These are phyloP conservation scores for Colletotrichum musae DNA, from an alignment of 2,329 filamentous ascomycete genomes.

Conservation along the genomic window DNA sequence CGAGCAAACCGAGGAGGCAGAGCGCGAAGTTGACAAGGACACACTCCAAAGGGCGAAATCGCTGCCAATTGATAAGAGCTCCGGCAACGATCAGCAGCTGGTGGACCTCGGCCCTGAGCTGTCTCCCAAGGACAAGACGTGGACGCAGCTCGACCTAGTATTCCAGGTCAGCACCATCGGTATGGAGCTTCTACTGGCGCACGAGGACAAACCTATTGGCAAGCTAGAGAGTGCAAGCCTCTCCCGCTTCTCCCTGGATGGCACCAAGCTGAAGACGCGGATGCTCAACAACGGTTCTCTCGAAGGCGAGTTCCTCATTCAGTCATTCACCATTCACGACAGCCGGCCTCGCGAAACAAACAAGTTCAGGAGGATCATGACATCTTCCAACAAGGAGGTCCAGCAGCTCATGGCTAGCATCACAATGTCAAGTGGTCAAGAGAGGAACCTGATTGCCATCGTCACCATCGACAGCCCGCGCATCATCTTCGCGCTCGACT, in stretches of 20 bases:
- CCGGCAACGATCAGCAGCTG: constrained; percentile 56
- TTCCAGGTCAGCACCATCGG: constrained; percentile 92
- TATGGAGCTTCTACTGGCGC: constrained; percentile 86
- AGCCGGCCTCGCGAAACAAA: constrained; percentile 91
- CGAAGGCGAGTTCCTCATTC: constrained; percentile 92
- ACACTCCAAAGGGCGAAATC: constrained; percentile 63
- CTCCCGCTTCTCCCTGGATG: constrained; percentile 93
- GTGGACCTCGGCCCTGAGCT: constrained; percentile 79
- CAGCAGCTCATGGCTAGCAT: constrained; percentile 99
- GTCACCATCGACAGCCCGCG: constrained; percentile 95
- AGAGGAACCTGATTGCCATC: constrained; percentile 88
- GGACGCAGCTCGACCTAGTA: constrained; percentile 93
- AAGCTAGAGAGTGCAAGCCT: constrained; percentile 85
- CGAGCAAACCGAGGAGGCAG: constrained; percentile 79
- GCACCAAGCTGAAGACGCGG: constrained; percentile 90
- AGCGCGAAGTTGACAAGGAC: constrained; percentile 78
- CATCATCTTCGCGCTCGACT: constrained; percentile 95
- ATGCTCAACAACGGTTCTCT: constrained; percentile 94
- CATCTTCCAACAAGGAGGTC: constrained; percentile 92
- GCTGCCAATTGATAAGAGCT: constrained; percentile 52
- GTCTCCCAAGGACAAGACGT: constrained; percentile 77
- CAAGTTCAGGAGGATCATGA: constrained; percentile 99
- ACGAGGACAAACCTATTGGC: constrained; percentile 82
- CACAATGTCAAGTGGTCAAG: constrained; percentile 88
- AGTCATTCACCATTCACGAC: constrained; percentile 95